Base-by-base conservation (phyloP, 768 basidiomycete genomes). In the Tricholoma saponaceum region DNA sequence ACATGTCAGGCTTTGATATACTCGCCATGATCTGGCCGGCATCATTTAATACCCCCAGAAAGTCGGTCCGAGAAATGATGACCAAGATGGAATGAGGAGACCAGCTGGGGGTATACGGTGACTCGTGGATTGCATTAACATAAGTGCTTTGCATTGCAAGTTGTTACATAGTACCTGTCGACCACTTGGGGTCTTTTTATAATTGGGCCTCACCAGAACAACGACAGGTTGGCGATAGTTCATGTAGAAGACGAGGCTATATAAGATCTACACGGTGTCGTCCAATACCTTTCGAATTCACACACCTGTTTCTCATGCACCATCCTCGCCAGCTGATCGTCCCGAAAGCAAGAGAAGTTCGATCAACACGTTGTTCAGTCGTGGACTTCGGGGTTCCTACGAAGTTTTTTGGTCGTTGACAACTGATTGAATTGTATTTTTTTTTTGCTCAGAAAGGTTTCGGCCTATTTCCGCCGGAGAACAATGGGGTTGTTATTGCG, bases 361-460 rank as follows among this genome's bases (percentile, higher is more conserved):
- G 26, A 50, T 30, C 26, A 50, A 50, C 47, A 50, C 47, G 47
- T 50, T 50, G 47, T 18, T 28, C 47, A 50, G 47, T 50, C 47
- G 47, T 50, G 47, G 47, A 25, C 20, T 46, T 25, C 22, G 43
- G 22, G 12, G 20, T 44, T 44, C 14, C 25, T 47, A 8, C 26
- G 46, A 47, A 43, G 13, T 3, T 23, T 23, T 1, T 46, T 46
- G 22, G 44, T 13, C 22, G 20, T 44, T 23, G 4, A 2, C 4
- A 35, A 9, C 33, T 13, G 33, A 3, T 14, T 28, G 28, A 28
- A 28, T 35, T 6, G 12, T 12, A 44, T 7, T 8, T 12, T 43
- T 9, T 35, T 13, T 22, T 9, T 43, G 10, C 43, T 3, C 22
- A 44, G 13, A 46, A 23, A 13, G 23, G 23, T 5, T 25, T 25